Base-by-base conservation (phyloP, 352 stramenopile genomes). In the Blastocystis sp. region DNA sequence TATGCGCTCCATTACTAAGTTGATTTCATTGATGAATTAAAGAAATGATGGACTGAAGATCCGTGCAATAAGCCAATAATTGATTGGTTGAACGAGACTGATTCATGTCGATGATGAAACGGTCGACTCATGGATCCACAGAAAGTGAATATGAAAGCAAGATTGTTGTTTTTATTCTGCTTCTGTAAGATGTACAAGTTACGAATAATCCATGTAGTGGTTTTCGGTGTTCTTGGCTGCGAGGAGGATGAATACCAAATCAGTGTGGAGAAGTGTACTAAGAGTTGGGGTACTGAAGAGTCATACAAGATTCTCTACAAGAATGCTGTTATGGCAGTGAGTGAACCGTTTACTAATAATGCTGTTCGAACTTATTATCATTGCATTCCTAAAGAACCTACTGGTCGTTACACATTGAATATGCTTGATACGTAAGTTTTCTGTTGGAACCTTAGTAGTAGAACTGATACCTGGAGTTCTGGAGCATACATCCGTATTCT, bases 281-380 rank as follows among this genome's bases (percentile, higher is more conserved):
- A 65, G 43, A 24, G 11, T 5, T 83, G 49, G 9, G 71, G 27
- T 0, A 52, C 5, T 14, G 71, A 83, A 66, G 71, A 83, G 71
- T 83, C 71, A 4, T 83, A 83, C 39, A 57, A 65, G 51, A 83
- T 83, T 46, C 49, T 66, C 27, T 43, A 83, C 71, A 83, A 83
- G 19, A 66, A 83, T 63, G 27, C 43, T 32, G 32, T 83, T 12
- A 37, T 83, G 57, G 46, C 46, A 27, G n/a, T 9, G 0, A 83
- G 71, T 43, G 71, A 83, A 32, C n/a, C 71, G 6, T 83, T 83
- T 46, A 83, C 46, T 52, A 83, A 83, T 56, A 83, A 83, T 66
- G 71, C 71, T 43, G 11, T 63, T 43, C 71, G 71, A 67, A 65
- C 11, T 21, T 83, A 66, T 56, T 83, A 83, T 43, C 71, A 83